A percentile compares a stretch with the other conserved stretches of the same genome.
These are phyloP conservation scores for Lipomyces oligophaga DNA, from an alignment of 805 yeast species.

Conservation along the genomic window DNA sequence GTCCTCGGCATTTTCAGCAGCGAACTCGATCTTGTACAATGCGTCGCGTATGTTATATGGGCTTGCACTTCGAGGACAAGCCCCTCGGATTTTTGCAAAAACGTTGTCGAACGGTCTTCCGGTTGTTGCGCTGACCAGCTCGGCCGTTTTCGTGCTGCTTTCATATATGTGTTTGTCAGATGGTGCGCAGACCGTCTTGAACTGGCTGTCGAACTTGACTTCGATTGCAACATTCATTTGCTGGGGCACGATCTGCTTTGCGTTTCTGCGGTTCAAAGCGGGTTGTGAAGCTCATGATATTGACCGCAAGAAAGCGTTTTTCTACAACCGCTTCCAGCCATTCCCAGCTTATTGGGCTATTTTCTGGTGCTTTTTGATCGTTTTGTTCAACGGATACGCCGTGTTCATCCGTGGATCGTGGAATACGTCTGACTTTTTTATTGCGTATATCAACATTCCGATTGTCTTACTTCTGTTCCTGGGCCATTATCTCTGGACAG, in stretches of 20 bases:
- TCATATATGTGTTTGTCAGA: constrained; percentile 47
- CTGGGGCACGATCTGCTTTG: constrained; percentile 53
- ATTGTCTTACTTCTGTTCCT: constrained; percentile 40
- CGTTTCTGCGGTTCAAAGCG: constrained; percentile 59
- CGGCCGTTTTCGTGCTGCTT: constrained; percentile 48
- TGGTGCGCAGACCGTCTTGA: constrained; percentile 58
- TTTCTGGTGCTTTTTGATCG: constrained; percentile 47
- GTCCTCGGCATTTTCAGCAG: constrained; percentile 76
- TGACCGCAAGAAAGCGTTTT: constrained; percentile 47
- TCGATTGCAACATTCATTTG: constrained; percentile 67
- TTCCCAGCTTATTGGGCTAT: constrained; percentile 52
- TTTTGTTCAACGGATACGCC: constrained; percentile 62
- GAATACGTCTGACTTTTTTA: constrained; percentile 59
- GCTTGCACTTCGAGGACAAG: constrained; percentile 65
- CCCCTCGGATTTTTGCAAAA: constrained; percentile 61
- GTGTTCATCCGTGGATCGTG: constrained; percentile 67
- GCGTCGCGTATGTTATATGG: constrained; percentile 55
- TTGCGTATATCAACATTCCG: constrained; percentile 69
- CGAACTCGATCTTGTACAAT: constrained; percentile 17
- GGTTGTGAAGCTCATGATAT: constrained; percentile 55
- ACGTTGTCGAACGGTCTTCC: constrained; percentile 72
- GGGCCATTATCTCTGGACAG: constrained; percentile 18
- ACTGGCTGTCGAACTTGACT: constrained; percentile 68
- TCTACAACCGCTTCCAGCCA: constrained; percentile 55
- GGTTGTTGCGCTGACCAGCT: constrained; percentile 50